Base-by-base conservation (phyloP, 2,329 filamentous ascomycete species). In the Thyridium curvatum region DNA sequence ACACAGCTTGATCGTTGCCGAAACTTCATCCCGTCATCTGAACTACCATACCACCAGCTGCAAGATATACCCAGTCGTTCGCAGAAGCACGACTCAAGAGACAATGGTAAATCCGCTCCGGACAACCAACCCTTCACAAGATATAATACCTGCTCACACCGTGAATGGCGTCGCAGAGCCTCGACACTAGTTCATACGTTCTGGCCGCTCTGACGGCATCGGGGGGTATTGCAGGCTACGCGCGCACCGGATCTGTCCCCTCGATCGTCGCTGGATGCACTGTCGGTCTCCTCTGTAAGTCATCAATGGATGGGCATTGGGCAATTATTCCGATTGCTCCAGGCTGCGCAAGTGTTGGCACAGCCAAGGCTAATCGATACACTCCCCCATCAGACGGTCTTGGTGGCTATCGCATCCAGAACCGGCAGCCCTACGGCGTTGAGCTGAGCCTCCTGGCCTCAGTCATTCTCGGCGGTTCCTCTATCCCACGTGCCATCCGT, bases 381-480 rank as follows among this genome's bases (percentile, higher is more conserved):
- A n/a, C 12, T 16, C 34, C n/a, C 18, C 8, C 15, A 26, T 16
- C 46, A 79, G 75, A 98, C 64, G 81, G 80, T 17, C 69, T 95
- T 32, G 87, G 88, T 46, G 90, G 84, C 47, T 82, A 86, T 55
- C 85, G 90, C 42, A 81, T 95, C 46, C 81, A 84, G 52, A 82
- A 79, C 52, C 70, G 74, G 44, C 75, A 88, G 58, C 60, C 85
- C 3, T 95, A 93, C 60, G 93, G 91, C 46, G 67, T 94, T 50
- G 93, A 97, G 64, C 69, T 95, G 32, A 86, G 84, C n/a, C 74
- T 98, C 9, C 71, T 96, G 32, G 93, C 93, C 4, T 94, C 87
- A 1, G 54, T 88, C n/a, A 67, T 97, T 18, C 74, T 98, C 29
- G 91, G 75, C 32, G 89, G 88, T 15, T 85, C 85, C 32, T 84